phyloP scores from a whole-genome alignment of 805 yeast genomes.

The Peterozyma toletana region DNA sequence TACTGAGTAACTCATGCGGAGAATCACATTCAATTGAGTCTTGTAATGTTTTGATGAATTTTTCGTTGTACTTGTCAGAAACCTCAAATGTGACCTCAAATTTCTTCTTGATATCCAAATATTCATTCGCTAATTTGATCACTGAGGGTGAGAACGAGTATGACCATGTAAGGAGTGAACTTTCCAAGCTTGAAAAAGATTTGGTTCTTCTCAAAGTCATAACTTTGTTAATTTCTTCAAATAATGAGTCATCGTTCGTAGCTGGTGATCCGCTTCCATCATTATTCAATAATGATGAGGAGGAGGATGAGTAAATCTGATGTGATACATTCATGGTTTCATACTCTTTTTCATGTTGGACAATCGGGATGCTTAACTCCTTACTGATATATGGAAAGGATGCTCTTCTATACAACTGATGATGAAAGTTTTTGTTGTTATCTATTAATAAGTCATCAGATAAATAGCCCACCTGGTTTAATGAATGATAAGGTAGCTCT shows the following conservation, averaged over 20 bases:
- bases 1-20: constrained; percentile 11
- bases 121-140: constrained; percentile 20
- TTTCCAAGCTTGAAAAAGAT: constrained; percentile 28
- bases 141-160: constrained; percentile 13
- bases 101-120: constrained; percentile 11
- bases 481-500: too few relatives aligned
- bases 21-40: constrained; percentile 17
- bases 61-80: constrained; percentile 11
- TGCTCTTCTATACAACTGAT: constrained; percentile 26
- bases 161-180: constrained; percentile 11
- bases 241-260: neutral
- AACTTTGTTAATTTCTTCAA: neutral
- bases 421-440: constrained; percentile 7
- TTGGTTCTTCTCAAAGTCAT: constrained; percentile 20
- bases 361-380: constrained; percentile 20
- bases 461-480: constrained; percentile 1
- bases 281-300: neutral
- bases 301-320: too few relatives aligned
- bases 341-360: neutral
- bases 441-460: constrained; percentile 1
- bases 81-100: constrained; percentile 15
- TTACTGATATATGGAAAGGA: constrained; percentile 28
- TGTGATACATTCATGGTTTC: too few relatives aligned
- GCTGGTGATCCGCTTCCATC: neutral
- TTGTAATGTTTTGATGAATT: constrained; percentile 11